These are phyloP conservation scores for Arachnopeziza araneosa DNA, from an alignment of 2,329 filamentous ascomycete species.

Conservation along the genomic window DNA sequence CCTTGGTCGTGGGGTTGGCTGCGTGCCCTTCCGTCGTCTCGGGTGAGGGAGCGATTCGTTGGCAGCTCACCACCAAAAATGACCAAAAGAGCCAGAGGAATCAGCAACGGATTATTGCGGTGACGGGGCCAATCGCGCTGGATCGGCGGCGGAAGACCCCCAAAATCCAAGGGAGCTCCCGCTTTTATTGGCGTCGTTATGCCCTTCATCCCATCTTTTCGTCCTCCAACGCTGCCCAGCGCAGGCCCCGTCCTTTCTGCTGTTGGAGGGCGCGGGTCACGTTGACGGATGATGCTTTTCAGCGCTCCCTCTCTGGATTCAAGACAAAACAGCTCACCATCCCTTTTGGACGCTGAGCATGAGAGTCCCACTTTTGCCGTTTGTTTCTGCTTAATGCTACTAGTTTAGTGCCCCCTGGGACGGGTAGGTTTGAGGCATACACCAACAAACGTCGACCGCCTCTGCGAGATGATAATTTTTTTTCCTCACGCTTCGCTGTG, in stretches of 20 bases:
- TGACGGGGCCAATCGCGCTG: conserved; percentile 3
- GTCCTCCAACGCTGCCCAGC: background rate
- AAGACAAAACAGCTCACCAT: too few species aligned
- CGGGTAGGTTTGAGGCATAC: too few species aligned
- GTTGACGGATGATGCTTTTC: background rate
- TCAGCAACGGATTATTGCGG: background rate
- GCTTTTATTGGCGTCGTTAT: background rate
- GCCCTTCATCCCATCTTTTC: background rate
- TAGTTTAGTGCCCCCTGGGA: too few species aligned
- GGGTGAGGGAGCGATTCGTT: background rate
- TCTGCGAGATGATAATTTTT: too few species aligned
- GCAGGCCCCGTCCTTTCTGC: background rate
- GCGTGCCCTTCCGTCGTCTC: background rate
- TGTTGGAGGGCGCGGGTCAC: background rate
- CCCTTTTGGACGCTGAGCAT: too few species aligned
- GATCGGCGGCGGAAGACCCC: conserved; percentile 1
- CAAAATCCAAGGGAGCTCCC: background rate
- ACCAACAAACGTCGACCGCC: too few species aligned
- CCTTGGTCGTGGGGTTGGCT: background rate
- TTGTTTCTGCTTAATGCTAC: too few species aligned
- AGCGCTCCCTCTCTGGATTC: too few species aligned
- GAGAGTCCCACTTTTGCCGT: too few species aligned
- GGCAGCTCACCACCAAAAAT: background rate
- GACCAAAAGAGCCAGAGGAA: background rate
- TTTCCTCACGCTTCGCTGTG: too few species aligned